A percentile compares a stretch with the other conserved stretches of the same genome.
Conservation (phyloP, 2,329 filamentous ascomycete genomes). For the Fusarium metavorans region DNA sequence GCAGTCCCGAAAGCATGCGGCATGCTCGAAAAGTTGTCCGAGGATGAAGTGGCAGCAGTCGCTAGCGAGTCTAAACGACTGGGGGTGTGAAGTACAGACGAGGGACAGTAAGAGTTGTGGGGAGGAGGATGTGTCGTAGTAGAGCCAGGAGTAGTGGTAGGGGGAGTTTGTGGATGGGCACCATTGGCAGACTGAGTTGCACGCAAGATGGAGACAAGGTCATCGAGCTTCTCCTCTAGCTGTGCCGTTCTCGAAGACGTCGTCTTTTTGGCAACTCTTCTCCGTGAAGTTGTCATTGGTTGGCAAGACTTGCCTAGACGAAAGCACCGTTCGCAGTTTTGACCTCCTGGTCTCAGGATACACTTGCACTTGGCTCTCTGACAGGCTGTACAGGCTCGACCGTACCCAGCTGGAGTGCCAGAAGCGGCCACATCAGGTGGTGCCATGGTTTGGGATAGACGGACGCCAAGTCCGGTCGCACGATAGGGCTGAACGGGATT, state of each 20-base stretch:
- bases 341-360: conserved; percentile 52
- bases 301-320: conserved; percentile 62
- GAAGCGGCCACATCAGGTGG: conserved; percentile 29
- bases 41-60: conserved; percentile 51
- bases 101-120: conserved; percentile 15
- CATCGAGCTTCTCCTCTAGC: conserved; percentile 63
- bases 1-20: conserved; percentile 20
- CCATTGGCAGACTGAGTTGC: conserved; percentile 43
- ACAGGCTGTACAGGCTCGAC: conserved; percentile 60
- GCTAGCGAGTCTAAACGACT: conserved; percentile 53
- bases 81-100: conserved; percentile 31
- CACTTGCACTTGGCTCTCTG: conserved; percentile 63
- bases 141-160: conserved; percentile 13
- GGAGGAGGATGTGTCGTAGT: conserved; percentile 12
- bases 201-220: conserved; percentile 60
- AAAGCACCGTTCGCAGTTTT: conserved; percentile 56
- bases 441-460: conserved; percentile 34
- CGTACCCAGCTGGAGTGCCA: conserved; percentile 55
- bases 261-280: conserved; percentile 51
- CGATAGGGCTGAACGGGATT: conserved; percentile 20
- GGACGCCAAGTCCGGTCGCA: conserved; percentile 33
- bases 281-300: conserved; percentile 56
- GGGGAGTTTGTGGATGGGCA: conserved; percentile 16
- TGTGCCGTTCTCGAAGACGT: conserved; percentile 55
- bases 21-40: conserved; percentile 13